phyloP scores from a whole-genome alignment of 495 filamentous ascomycete species.

The Aspergillus coremiiformis region DNA sequence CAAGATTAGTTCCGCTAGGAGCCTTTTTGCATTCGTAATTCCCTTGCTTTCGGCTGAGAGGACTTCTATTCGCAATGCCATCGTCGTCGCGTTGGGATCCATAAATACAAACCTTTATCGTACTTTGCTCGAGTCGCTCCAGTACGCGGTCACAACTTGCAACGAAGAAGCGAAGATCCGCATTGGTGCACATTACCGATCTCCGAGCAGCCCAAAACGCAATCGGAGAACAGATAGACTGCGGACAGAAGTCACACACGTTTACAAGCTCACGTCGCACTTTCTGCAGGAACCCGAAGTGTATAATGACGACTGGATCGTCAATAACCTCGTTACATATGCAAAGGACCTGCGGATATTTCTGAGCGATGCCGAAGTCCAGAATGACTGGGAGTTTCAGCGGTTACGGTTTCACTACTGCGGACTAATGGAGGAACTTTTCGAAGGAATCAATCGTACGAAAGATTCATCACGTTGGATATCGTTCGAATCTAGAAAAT shows the following conservation, averaged over 20 bases:
- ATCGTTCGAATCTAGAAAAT: constrained; percentile 89
- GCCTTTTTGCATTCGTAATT: constrained; percentile 83
- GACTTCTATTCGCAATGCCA: constrained; percentile 72
- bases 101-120: constrained; percentile 96
- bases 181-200: constrained; percentile 66
- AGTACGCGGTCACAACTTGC: constrained; percentile 70
- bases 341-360: constrained; percentile 90
- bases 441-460: constrained; percentile 82
- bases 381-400: constrained; percentile 95
- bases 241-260: constrained; percentile 88
- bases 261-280: constrained; percentile 89
- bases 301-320: constrained; percentile 84
- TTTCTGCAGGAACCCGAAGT: constrained; percentile 75
- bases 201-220: constrained; percentile 63
- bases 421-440: constrained; percentile 84
- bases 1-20: constrained; percentile 79
- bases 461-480: constrained; percentile 86
- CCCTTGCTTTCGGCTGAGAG: constrained; percentile 74
- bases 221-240: constrained; percentile 77
- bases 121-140: constrained; percentile 81
- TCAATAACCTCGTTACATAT: constrained; percentile 83
- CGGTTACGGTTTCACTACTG: constrained; percentile 88
- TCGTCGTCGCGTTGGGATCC: constrained; percentile 85
- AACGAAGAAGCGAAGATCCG: constrained; percentile 85
- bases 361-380: constrained; percentile 85